These are phyloP conservation scores for Zymoseptoria ardabiliae DNA, from an alignment of 2,329 filamentous ascomycete species.

Conservation along the genomic window DNA sequence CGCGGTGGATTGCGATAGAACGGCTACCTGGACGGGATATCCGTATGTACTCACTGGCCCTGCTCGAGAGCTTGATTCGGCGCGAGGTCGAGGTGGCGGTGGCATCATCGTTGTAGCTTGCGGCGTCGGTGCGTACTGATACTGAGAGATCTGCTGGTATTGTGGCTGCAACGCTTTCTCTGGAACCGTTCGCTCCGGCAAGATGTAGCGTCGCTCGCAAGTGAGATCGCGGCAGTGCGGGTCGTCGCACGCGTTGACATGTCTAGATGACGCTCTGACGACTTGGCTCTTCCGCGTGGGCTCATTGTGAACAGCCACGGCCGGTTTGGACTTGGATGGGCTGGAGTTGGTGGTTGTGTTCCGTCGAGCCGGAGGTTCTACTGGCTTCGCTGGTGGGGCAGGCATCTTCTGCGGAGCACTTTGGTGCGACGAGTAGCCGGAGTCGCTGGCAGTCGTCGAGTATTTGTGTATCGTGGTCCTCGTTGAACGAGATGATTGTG, in stretches of 20 bases:
- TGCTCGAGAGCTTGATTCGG: slow-evolving; percentile 10
- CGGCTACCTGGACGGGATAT: slow-evolving; percentile 7
- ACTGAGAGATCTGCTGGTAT: slow-evolving; percentile 11
- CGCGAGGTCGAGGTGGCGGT: slow-evolving; percentile 13
- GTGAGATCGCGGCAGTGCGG: slow-evolving; percentile 37
- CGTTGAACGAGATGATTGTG: slow-evolving; percentile 24
- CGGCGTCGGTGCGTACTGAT: slow-evolving; percentile 11
- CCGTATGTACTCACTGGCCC: slow-evolving; percentile 21
- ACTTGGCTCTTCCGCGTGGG: background rate
- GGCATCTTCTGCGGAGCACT: slow-evolving; percentile 8
- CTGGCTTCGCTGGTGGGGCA: background rate
- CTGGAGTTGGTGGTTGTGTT: slow-evolving; percentile 5
- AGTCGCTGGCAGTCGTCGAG: slow-evolving; percentile 47
- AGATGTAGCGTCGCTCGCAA: slow-evolving; percentile 26
- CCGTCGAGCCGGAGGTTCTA: background rate
- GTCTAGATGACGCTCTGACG: background rate
- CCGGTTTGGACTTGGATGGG: slow-evolving; percentile 7
- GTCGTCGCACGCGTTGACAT: slow-evolving; percentile 35
- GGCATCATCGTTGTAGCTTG: slow-evolving; percentile 9
- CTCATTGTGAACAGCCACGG: background rate
- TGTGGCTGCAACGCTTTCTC: slow-evolving; percentile 10
- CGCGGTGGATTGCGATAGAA: background rate
- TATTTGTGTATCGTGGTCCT: slow-evolving; percentile 17
- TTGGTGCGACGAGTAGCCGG: slow-evolving; percentile 50
- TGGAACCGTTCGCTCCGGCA: slow-evolving; percentile 7